Percentiles rank a stretch among this genome's conserved stretches.
phyloP scores from a whole-genome alignment of 352 stramenopile species.

The Phytophthora sojae region DNA sequence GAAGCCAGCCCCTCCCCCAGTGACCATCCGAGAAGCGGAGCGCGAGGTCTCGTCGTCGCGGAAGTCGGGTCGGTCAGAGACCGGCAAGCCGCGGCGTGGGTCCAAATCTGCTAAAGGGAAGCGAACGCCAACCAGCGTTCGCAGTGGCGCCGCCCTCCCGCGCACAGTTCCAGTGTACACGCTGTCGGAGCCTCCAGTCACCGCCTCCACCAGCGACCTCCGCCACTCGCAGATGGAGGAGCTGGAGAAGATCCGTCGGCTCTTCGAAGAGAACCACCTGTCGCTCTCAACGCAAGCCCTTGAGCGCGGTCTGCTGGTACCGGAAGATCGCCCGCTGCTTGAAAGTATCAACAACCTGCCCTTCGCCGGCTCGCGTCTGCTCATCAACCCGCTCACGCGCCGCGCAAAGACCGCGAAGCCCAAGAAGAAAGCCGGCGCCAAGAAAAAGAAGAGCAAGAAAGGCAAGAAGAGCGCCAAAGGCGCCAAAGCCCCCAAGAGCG shows the following conservation, averaged over 20 bases:
- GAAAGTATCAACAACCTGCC: constrained; percentile 66
- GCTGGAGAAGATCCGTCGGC: constrained; percentile 65
- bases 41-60: constrained; percentile 15
- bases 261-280: constrained; percentile 68
- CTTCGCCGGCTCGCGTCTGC: constrained; percentile 52
- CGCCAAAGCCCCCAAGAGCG: constrained; percentile 30
- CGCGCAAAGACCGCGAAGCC: constrained; percentile 30
- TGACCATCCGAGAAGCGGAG: background rate
- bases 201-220: constrained; percentile 58
- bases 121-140: background rate
- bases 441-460: constrained; percentile 65
- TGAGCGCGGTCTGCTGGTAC: constrained; percentile 65
- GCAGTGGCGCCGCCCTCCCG: constrained; percentile 6
- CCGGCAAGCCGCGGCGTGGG: constrained; percentile 8
- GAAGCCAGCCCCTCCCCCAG: background rate
- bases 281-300: constrained; percentile 44
- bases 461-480: constrained; percentile 44
- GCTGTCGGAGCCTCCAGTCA: constrained; percentile 1
- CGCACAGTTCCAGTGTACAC: constrained; percentile 3
- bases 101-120: constrained; percentile 24
- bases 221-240: constrained; percentile 63
- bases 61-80: constrained; percentile 8
- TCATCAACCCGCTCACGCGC: constrained; percentile 50
- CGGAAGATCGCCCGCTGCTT: constrained; percentile 59
- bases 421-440: constrained; percentile 43